Evolutionary conservation across 345 rosid species (phyloP), one percentile per base, ranked within the genome.

Genomic region (Turnera subulata): DNA sequence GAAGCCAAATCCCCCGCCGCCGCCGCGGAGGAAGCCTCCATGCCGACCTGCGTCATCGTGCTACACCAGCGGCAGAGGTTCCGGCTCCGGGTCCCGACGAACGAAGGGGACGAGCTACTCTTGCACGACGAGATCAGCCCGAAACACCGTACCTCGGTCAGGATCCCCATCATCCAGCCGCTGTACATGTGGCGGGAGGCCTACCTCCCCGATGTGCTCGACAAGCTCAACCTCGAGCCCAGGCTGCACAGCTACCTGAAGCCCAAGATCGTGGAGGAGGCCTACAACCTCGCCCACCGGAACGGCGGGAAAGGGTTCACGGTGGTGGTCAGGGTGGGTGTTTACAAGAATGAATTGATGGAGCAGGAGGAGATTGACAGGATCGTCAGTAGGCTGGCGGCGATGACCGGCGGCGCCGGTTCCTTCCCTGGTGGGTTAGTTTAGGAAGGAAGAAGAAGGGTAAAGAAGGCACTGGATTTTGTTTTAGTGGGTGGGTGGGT

Each of bases 201-300:
- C 49, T 61, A 50, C 65, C 65, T 61, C 38, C 39, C 57, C 2
- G 39, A 39, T 29, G 15, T 51, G 21, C 39, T 61, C 48, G 11
- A 39, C 13, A 6, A n/a, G 15, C 16, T 26, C 11, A 61, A 61
- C 40, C 65, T 61, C 16, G 56, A 51, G 0, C 0, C 32, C 37
- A 39, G 20, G 2, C 14, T 60, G 15, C 46, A n/a, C 23, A 13
- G 32, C 11, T 10, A 11, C 56, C 6, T 61, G 25, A 51, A 42
- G 24, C 49, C 56, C 2, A 61, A 50, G 56, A 19, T 61, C 23
- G 35, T 56, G 5, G 57, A 40, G 12, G 33, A 47, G 5, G 49
- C 44, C 13, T 6, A 38, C 11, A 15, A 37, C 37, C 2, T 22
- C 0, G 56, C 49, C 12, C 17, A 37, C 23, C 39, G 37, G 38